These are phyloP conservation scores for Physcomitrellopsis africana DNA, from an alignment of 225 moss, liverwort and hornwort genomes.

Conservation along the genomic window DNA sequence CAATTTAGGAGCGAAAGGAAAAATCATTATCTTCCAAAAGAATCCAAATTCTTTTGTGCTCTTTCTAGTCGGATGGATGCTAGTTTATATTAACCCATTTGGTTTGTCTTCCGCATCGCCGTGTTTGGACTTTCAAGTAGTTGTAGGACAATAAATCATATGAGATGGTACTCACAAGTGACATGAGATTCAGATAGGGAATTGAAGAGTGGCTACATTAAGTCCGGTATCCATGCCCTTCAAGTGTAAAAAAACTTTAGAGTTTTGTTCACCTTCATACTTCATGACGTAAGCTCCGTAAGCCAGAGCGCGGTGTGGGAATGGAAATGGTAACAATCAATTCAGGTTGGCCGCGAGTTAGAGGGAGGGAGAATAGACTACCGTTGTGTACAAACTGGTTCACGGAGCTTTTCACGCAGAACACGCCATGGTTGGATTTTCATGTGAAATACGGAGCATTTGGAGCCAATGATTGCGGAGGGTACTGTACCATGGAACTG, in stretches of 20 bases:
- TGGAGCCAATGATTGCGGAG: no score
- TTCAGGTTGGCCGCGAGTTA: not conserved
- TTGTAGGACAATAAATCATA: slow-evolving; percentile 42
- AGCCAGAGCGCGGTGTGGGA: slow-evolving; percentile 12
- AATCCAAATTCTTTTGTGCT: not conserved
- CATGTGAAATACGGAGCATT: no score
- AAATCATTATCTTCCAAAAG: no score
- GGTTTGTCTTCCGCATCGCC: slow-evolving; percentile 13
- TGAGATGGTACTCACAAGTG: slow-evolving; percentile 22
- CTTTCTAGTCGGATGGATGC: not conserved
- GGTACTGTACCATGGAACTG: no score
- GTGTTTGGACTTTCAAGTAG: slow-evolving; percentile 40
- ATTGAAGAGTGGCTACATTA: not conserved
- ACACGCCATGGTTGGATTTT: not conserved
- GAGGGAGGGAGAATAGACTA: not conserved
- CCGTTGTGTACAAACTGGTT: slow-evolving; percentile 21
- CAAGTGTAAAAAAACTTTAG: slow-evolving; percentile 32
- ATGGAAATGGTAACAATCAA: slow-evolving; percentile 14
- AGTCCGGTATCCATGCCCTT: slow-evolving; percentile 28
- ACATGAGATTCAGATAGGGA: slow-evolving; percentile 10
- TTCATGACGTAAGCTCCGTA: slow-evolving; percentile 10
- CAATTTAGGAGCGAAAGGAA: slow-evolving; percentile 32
- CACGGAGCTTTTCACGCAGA: not conserved
- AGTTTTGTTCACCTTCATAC: slow-evolving; percentile 11
- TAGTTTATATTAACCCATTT: slow-evolving; percentile 10